A percentile compares a stretch with the other conserved stretches of the same genome.
Evolutionary conservation across 345 rosid species (phyloP).

Genomic region (Excoecaria agallocha): DNA sequence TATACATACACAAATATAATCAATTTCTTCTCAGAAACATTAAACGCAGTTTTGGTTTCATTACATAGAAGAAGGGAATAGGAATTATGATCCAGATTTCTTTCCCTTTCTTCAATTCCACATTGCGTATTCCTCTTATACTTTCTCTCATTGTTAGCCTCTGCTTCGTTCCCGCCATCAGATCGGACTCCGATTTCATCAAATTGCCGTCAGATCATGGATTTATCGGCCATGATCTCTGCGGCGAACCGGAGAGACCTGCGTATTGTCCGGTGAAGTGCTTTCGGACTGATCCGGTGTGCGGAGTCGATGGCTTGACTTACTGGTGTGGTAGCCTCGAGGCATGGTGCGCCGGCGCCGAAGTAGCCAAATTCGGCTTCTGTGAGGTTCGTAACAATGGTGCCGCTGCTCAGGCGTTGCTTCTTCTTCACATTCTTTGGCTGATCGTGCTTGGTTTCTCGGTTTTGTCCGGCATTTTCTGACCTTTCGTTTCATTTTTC

Average conservation of each 20-base stretch:
- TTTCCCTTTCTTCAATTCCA: slow-evolving; percentile 1
- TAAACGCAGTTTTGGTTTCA: neutral
- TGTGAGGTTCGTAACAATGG: slow-evolving; percentile 9
- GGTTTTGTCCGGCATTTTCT: slow-evolving; percentile 1
- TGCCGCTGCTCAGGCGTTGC: slow-evolving; percentile 11
- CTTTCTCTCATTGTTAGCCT: neutral
- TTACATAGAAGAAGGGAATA: neutral
- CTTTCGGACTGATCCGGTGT: slow-evolving; percentile 10
- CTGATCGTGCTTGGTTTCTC: slow-evolving; percentile 2
- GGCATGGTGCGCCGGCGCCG: neutral
- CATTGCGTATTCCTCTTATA: neutral
- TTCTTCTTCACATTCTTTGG: slow-evolving; percentile 9
- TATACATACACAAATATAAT: no score
- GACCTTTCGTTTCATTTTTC: neutral
- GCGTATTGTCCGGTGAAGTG: slow-evolving; percentile 6
- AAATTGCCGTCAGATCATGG: neutral
- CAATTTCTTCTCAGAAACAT: no score
- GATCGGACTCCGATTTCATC: neutral
- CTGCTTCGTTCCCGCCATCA: neutral
- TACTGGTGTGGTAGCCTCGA: slow-evolving; percentile 1
- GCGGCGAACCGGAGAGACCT: neutral
- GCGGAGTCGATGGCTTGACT: neutral
- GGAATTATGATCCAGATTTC: neutral
- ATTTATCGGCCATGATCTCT: neutral
- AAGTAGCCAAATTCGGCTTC: neutral